phyloP scores from a whole-genome alignment of 495 filamentous ascomycete species.

The Neurospora sp. region DNA sequence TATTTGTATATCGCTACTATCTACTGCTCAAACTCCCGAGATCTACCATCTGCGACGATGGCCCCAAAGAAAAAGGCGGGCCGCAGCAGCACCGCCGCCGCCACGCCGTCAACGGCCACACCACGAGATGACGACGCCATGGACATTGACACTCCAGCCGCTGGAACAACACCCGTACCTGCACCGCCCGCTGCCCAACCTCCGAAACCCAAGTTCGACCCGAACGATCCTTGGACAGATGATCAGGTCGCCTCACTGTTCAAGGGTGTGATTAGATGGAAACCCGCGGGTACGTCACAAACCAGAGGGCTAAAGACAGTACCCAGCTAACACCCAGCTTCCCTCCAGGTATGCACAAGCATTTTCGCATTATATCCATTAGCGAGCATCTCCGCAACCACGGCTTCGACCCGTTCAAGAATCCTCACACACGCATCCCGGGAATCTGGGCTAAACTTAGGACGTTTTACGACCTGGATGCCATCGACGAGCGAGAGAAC shows the following conservation, averaged over 20 bases:
- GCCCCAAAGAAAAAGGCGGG: conserved; percentile 59
- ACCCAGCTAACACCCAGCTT: conserved; percentile 5
- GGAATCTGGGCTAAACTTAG: conserved; percentile 86
- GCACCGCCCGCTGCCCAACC: conserved; percentile 18
- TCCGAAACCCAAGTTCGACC: conserved; percentile 13
- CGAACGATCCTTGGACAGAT: conserved; percentile 81
- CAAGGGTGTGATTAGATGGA: conserved; percentile 83
- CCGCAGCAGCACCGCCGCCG: conserved; percentile 27
- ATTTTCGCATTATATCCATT: conserved; percentile 90
- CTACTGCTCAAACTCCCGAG: background rate
- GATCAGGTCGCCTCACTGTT: conserved; percentile 87
- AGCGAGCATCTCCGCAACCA: conserved; percentile 77
- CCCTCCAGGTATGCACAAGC: conserved; percentile 79
- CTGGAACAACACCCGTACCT: conserved; percentile 32
- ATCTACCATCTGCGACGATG: conserved; percentile 35
- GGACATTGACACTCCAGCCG: conserved; percentile 39
- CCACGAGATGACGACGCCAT: conserved; percentile 42
- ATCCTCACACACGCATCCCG: conserved; percentile 74
- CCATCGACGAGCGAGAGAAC: conserved; percentile 77
- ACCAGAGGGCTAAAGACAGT: background rate
- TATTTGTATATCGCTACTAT: background rate
- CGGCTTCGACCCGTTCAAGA: conserved; percentile 58
- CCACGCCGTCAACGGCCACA: conserved; percentile 25
- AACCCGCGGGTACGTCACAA: conserved; percentile 67
- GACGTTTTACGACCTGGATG: conserved; percentile 77